These are phyloP conservation scores for Dipodascopsis uninucleata DNA, from an alignment of 805 yeast genomes.

Conservation along the genomic window DNA sequence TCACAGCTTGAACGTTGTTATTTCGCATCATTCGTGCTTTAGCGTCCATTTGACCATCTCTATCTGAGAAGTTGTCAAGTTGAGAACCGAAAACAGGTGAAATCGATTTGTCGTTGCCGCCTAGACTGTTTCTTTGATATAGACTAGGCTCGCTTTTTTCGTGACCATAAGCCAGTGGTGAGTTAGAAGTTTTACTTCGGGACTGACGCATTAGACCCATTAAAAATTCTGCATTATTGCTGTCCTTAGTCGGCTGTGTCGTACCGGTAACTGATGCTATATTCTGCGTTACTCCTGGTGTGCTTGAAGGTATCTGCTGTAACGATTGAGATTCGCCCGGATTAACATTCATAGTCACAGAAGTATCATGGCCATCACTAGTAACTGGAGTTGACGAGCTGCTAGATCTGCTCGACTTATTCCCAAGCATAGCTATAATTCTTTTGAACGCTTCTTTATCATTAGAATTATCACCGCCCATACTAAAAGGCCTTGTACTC, in stretches of 20 bases:
- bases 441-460: conserved; percentile 36
- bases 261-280: neutral
- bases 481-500: too few relatives aligned
- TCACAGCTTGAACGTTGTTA: too few relatives aligned
- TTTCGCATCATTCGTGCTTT: too few relatives aligned
- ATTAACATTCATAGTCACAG: neutral
- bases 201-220: conserved; percentile 24
- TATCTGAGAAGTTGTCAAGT: neutral
- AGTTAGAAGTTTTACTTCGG: too few relatives aligned
- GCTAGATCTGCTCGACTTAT: conserved; percentile 5
- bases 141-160: conserved; percentile 6
- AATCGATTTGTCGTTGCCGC: neutral
- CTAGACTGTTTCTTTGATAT: neutral
- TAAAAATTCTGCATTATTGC: conserved; percentile 14
- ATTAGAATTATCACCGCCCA: too few relatives aligned
- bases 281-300: neutral
- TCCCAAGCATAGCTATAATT: conserved; percentile 34
- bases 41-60: too few relatives aligned
- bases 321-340: neutral
- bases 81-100: conserved; percentile 4
- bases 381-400: neutral
- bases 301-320: neutral
- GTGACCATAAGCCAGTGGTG: too few relatives aligned
- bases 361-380: neutral
- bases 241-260: neutral